Evolutionary conservation across 768 basidiomycete species (phyloP), one percentile per base, ranked within the genome.

Genomic region (Sporobolomyces phaffii): DNA sequence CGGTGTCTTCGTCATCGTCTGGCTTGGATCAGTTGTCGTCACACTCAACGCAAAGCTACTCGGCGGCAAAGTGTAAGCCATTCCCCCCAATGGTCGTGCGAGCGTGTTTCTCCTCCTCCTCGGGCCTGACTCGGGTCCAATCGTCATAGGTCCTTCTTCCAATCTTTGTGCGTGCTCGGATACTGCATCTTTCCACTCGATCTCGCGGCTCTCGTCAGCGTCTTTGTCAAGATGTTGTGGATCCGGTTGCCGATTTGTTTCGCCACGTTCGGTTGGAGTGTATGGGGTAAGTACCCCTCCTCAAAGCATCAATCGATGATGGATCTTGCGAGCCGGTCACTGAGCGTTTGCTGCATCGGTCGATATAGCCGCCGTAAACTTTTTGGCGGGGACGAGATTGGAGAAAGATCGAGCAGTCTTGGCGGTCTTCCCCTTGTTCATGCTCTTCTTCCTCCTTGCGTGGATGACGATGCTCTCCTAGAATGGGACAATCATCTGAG

Each of bases 171-270:
- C 75, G 93, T 88, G 34, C 81, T 97, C 5, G 94, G 94, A 0
- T 98, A 98, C 75, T 97, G 94, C 75, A 84, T 97, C 61, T 93
- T 91, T 10, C 94, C 94, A 18, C 83, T 98, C 56, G 84, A 93
- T 69, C 84, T 94, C 47, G 93, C 94, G 10, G 92, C 92, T 4
- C 79, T 97, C 34, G 82, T 96, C 49, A 83, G 90, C 1, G 87
- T 86, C 73, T 91, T 94, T 72, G 85, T 98, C 20, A 88, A 84
- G 15, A 79, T 86, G 33, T 87, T 98, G 53, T 96, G 88, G 79
- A 81, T 98, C 63, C 84, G 94, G 62, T 87, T 86, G 34, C 94
- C 94, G 14, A 78, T 98, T 34, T 87, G 91, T 49, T 77, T 94
- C 31, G 81, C 86, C 24, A 88, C 90, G 17, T 94, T 91, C 88